Evolutionary conservation across 805 yeast genomes (phyloP).

Genomic region (Yarrowia porcina): DNA sequence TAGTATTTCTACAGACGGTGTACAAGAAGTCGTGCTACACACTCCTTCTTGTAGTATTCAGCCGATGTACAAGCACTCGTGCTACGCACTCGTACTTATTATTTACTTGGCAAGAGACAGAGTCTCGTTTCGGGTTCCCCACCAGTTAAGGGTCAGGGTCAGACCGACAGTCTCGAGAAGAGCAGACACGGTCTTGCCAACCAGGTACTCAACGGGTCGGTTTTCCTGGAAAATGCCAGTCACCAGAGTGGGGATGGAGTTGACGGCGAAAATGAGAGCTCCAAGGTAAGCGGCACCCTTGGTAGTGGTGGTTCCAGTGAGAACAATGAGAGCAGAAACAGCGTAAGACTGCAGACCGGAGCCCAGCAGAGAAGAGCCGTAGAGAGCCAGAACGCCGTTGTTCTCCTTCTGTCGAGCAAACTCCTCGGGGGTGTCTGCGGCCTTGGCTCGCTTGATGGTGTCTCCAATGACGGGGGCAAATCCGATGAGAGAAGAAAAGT

Average conservation of each 20-base stretch:
- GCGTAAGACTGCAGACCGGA: conserved; percentile 44
- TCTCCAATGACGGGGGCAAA: conserved; percentile 43
- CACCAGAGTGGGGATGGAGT: conserved; percentile 40
- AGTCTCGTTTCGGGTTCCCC: conserved; percentile 35
- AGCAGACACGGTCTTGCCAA: conserved; percentile 37
- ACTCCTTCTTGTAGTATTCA: too few species aligned
- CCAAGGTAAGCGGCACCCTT: conserved; percentile 44
- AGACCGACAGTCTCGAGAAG: conserved; percentile 45
- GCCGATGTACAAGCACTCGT: too few species aligned
- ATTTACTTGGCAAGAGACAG: conserved; percentile 22
- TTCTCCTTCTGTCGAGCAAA: conserved; percentile 40
- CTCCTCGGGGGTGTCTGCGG: conserved; percentile 38
- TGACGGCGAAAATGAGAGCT: conserved; percentile 40
- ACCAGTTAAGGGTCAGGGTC: conserved; percentile 41
- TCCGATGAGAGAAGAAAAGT: conserved; percentile 38
- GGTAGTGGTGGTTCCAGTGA: conserved; percentile 40
- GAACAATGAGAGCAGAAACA: conserved; percentile 41
- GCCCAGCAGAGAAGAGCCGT: conserved; percentile 38
- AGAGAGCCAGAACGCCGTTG: conserved; percentile 39
- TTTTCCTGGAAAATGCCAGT: conserved; percentile 38
- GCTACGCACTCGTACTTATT: neutral
- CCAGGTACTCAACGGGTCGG: conserved; percentile 39
- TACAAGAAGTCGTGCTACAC: too few species aligned
- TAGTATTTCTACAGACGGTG: too few species aligned
- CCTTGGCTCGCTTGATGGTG: conserved; percentile 40